Conservation (phyloP, 768 basidiomycete genomes). For the Amanita phalloides region DNA sequence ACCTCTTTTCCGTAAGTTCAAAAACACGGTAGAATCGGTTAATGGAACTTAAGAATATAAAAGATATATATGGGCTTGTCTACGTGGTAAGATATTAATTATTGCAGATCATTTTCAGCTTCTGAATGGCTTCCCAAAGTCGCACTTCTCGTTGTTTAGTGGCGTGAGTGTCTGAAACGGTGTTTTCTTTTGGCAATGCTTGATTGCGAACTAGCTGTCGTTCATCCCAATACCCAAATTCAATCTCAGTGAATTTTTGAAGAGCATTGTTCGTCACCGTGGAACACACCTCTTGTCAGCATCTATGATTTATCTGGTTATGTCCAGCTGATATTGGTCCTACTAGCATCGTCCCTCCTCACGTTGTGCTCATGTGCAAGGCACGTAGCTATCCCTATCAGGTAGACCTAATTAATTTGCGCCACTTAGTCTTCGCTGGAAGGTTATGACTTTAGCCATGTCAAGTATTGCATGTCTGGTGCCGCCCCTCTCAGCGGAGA, state of each 20-base stretch:
- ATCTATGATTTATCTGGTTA: neutral
- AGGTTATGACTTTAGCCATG: constrained; percentile 37
- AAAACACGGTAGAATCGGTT: constrained; percentile 3
- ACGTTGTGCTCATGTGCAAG: constrained; percentile 59
- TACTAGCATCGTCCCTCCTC: constrained; percentile 51
- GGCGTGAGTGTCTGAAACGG: constrained; percentile 26
- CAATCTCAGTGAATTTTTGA: constrained; percentile 41
- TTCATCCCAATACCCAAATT: constrained; percentile 61
- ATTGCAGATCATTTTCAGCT: neutral
- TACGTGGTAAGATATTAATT: constrained; percentile 31
- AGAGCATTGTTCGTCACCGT: constrained; percentile 41
- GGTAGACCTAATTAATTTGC: neutral
- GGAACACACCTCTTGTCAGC: constrained; percentile 47
- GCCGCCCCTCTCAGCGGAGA: constrained; percentile 57
- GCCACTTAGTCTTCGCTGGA: neutral
- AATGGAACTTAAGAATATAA: constrained; percentile 11
- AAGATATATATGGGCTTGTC: constrained; percentile 50
- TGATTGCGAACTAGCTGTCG: constrained; percentile 25
- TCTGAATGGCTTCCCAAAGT: constrained; percentile 16
- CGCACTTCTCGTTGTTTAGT: constrained; percentile 43
- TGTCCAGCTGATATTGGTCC: neutral
- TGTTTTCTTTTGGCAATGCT: neutral
- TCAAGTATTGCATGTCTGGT: constrained; percentile 45
- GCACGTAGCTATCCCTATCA: constrained; percentile 17
- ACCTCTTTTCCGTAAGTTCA: constrained; percentile 47